These are phyloP conservation scores for Microascus cirrosus DNA, from an alignment of 2,329 filamentous ascomycete genomes.

Conservation along the genomic window DNA sequence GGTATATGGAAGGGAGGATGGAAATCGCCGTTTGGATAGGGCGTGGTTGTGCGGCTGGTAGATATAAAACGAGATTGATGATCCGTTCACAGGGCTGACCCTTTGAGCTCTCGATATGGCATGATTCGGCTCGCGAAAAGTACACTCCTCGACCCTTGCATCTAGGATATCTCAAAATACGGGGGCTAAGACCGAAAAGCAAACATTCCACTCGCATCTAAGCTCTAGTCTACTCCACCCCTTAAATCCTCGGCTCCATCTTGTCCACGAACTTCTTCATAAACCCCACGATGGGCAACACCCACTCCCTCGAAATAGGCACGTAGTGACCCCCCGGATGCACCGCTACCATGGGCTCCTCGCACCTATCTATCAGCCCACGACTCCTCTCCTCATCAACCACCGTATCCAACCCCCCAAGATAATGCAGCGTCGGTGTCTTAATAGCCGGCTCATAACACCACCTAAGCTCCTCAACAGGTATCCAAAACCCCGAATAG, in stretches of 20 bases:
- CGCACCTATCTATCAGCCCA: conserved; percentile 55
- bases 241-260: not conserved
- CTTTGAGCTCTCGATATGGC: no score
- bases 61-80: not conserved
- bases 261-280: conserved; percentile 33
- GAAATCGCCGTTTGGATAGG: not conserved
- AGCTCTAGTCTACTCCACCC: not conserved
- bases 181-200: no score
- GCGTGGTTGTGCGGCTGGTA: not conserved
- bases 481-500: conserved; percentile 68
- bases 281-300: conserved; percentile 64
- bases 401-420: conserved; percentile 78
- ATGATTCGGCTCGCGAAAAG: no score
- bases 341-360: conserved; percentile 40
- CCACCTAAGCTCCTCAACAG: conserved; percentile 48
- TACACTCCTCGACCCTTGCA: no score
- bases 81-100: not conserved
- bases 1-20: not conserved
- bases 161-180: no score
- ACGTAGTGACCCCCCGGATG: conserved; percentile 90
- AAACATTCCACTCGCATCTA: no score
- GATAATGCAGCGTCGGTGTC: conserved; percentile 71
- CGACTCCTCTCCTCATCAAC: conserved; percentile 68
- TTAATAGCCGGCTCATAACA: conserved; percentile 60
- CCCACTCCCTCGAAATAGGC: conserved; percentile 72